Base-by-base conservation (phyloP, 805 yeast species). In the Spathaspora sp. region DNA sequence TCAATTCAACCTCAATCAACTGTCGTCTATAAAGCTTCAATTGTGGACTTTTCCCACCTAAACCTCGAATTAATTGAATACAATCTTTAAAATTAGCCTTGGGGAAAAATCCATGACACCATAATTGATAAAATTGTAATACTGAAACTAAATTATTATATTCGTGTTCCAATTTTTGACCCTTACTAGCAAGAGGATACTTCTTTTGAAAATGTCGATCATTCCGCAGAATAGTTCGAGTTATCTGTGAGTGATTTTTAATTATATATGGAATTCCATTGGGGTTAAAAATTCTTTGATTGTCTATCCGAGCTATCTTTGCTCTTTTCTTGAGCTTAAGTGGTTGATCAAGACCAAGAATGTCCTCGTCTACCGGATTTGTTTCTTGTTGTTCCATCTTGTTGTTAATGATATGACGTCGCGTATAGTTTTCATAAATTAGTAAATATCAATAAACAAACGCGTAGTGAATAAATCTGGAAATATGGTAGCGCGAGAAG, bases 41-140 rank as follows among this genome's bases (percentile, higher is more conserved):
- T 12, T 65, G 67, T 16, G 70, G 65, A 19, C 78, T 55, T 65
- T 66, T 64, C 23, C 63, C 67, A 12, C 87, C 85, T 42, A 82
- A 74, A 14, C 74, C 67, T 42, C 77, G 72, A 47, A 84, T 66
- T 57, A 86, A 66, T 20, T 75, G 72, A 1, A 86, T 68, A 60
- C 91, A 84, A 64, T 89, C 96, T 46, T 73, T 72, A 57, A 91
- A 88, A 55, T 81, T 84, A 14, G 94, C 89, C 69, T 86, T 87
- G 4, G 97, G 96, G 61, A 79, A 89, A 39, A 90, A 70, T 1
- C 76, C 71, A 51, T 74, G 78, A 57, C 78, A 74, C 79, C 79
- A 74, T 23, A 74, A 60, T 55, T 74, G 77, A 59, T 74, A 74
- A 57, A 72, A 74, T 57, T 73, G 75, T 32, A 74, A 56, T 1